phyloP scores from a whole-genome alignment of 768 basidiomycete species.

The Amanita fuliginea region DNA sequence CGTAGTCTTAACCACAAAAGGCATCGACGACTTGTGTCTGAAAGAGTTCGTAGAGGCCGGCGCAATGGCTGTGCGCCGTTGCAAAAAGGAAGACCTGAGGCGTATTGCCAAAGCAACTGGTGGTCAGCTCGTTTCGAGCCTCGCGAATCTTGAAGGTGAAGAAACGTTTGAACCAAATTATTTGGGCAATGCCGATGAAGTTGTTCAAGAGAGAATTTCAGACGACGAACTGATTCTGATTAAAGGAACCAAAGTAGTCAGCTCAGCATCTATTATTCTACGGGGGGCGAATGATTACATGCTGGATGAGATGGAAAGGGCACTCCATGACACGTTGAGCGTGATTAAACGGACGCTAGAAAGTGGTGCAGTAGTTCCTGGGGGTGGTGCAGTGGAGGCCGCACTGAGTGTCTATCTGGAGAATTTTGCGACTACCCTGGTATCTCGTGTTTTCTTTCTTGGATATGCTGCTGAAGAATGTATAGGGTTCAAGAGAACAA shows the following conservation, averaged over 20 bases:
- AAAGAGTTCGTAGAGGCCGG: slow-evolving; percentile 99
- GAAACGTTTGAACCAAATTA: slow-evolving; percentile 92
- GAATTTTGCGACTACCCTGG: slow-evolving; percentile 96
- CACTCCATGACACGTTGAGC: slow-evolving; percentile 88
- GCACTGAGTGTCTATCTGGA: slow-evolving; percentile 96
- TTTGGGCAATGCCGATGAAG: slow-evolving; percentile 91
- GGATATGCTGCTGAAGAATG: slow-evolving; percentile 7
- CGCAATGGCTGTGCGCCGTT: slow-evolving; percentile 96
- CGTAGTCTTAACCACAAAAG: slow-evolving; percentile 94
- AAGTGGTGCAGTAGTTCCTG: slow-evolving; percentile 91
- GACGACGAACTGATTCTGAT: slow-evolving; percentile 96
- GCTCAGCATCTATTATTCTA: slow-evolving; percentile 83
- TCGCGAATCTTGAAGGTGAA: slow-evolving; percentile 95
- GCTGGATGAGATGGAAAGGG: slow-evolving; percentile 99
- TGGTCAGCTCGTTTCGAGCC: slow-evolving; percentile 81
- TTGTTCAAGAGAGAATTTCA: slow-evolving; percentile 93
- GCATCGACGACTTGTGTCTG: slow-evolving; percentile 94
- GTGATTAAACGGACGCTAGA: slow-evolving; percentile 96
- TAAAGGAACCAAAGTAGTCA: slow-evolving; percentile 97
- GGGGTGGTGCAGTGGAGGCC: slow-evolving; percentile 95
- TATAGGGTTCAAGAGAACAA: slow-evolving; percentile 93
- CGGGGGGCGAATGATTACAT: slow-evolving; percentile 98
- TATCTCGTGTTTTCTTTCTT: slow-evolving; percentile 26
- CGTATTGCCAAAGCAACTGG: slow-evolving; percentile 97
- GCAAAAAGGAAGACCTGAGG: slow-evolving; percentile 94